These are phyloP conservation scores for Bondarzewia mesenterica DNA, from an alignment of 1,284 basidiomycete species.

Conservation along the genomic window DNA sequence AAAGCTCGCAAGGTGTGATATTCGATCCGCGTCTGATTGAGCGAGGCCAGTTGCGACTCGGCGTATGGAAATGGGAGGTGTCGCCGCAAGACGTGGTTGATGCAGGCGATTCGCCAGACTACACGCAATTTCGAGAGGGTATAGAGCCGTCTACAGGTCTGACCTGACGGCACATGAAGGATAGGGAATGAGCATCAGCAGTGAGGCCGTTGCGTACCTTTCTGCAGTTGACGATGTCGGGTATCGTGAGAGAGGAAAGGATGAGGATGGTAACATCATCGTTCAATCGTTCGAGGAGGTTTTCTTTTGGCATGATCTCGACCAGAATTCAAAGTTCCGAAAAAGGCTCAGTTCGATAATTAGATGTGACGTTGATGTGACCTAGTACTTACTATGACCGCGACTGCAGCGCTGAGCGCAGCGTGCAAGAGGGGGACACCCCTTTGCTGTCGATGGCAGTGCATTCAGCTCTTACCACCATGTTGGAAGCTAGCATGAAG, in stretches of 20 bases:
- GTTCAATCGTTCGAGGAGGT: constrained; percentile 11
- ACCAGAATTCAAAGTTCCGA: too few species aligned
- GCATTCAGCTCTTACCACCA: too few species aligned
- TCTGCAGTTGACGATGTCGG: constrained; percentile 37
- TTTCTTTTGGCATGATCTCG: background rate
- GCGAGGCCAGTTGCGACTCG: constrained; percentile 25
- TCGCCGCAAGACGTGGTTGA: background rate
- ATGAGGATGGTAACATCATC: constrained; percentile 45
- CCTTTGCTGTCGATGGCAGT: too few species aligned
- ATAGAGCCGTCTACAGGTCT: background rate
- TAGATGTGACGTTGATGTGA: too few species aligned
- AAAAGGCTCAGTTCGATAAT: too few species aligned
- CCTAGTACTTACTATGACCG: too few species aligned
- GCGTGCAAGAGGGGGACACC: too few species aligned
- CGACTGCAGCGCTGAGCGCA: too few species aligned
- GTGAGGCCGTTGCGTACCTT: constrained; percentile 27
- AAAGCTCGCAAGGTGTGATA: constrained; percentile 33
- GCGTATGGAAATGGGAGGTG: background rate
- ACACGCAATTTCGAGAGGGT: background rate
- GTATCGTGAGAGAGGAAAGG: constrained; percentile 35
- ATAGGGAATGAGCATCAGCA: background rate
- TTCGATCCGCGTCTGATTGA: constrained; percentile 38
- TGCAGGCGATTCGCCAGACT: background rate
- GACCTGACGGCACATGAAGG: background rate
- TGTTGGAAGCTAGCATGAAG: too few species aligned